Base-by-base conservation (phyloP, 768 basidiomycete genomes). In the Tephrocybe rancida region DNA sequence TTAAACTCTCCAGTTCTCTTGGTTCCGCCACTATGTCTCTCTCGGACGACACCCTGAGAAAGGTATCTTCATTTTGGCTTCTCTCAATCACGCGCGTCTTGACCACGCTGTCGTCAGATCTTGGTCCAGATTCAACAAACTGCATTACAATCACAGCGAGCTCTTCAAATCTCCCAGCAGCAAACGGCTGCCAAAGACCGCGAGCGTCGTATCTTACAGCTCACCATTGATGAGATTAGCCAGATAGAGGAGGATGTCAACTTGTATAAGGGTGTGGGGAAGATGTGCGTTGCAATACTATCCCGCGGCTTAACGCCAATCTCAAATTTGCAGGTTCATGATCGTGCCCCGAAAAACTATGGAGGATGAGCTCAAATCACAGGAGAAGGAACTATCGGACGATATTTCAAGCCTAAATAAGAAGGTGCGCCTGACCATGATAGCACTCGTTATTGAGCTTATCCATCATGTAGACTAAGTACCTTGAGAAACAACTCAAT, bases 251-350 rank as follows among this genome's bases (percentile, higher is more conserved):
- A 82, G 24, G 80, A 88, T 55, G 86, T 90, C 11, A 92, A 88
- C 64, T 73, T 97, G 62, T 98, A 95, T 74, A 94, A 90, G 64
- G 95, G 95, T 43, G 91, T 98, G 41, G 95, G 95, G 27, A 98
- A 98, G 73, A 96, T 96, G 95, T 95, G 58, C 57, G 83, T 59
- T 41, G 3, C 43, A 24, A 14, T 44, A 3, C 19, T 11, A n/a
- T 50, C 46, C 25, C 13, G 14, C 21, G 46, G 53, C 22, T 47
- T 9, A 46, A 9, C 5, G n/a, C 14, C 14, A 8, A 37, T 16
- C 45, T 21, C 21, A 44, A n/a, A n/a, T n/a, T 39, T 51, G 5
- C 56, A 97, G 95, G 92, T 98, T 98, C 70, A 83, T 98, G 82
- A 83, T 86, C 75, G 85, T 91, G 5, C 92, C 92, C 24, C 81